A percentile compares a stretch with the other conserved stretches of the same genome.
Evolutionary conservation across 2,329 filamentous ascomycete genomes (phyloP).

Genomic region (Elsinoe necatrix): DNA sequence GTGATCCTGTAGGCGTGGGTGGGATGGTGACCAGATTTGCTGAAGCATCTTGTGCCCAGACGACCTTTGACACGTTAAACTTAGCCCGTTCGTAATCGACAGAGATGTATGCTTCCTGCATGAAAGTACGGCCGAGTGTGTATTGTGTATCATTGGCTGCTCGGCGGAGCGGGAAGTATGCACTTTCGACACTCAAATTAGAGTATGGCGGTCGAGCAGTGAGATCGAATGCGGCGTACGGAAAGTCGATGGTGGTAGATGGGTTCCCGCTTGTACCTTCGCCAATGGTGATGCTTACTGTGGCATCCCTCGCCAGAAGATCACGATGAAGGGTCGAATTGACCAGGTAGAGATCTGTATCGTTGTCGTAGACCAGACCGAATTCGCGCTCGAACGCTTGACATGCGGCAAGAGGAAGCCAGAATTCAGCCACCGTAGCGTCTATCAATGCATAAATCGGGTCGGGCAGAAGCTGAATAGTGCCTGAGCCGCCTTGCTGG

Average conservation of each 20-base stretch:
- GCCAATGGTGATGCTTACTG: constrained; percentile 48
- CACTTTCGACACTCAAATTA: constrained; percentile 22
- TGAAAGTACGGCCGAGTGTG: constrained; percentile 32
- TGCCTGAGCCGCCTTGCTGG: constrained; percentile 17
- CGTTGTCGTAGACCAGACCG: constrained; percentile 56
- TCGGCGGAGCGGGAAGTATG: constrained; percentile 34
- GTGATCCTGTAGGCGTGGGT: constrained; percentile 10
- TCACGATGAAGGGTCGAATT: constrained; percentile 48
- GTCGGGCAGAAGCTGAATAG: constrained; percentile 27
- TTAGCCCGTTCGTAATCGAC: constrained; percentile 30
- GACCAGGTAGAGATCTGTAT: constrained; percentile 57
- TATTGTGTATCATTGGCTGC: constrained; percentile 33
- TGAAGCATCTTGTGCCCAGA: constrained; percentile 23
- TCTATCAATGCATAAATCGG: constrained; percentile 26
- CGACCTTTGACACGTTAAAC: constrained; percentile 30
- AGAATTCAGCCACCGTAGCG: constrained; percentile 42
- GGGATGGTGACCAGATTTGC: constrained; percentile 26
- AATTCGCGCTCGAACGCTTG: constrained; percentile 56
- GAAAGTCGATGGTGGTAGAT: constrained; percentile 28
- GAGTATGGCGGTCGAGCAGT: constrained; percentile 19
- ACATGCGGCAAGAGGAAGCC: constrained; percentile 47
- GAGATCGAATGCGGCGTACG: constrained; percentile 34
- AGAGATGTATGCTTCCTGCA: constrained; percentile 36
- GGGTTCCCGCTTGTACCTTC: constrained; percentile 14
- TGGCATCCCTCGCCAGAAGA: constrained; percentile 41